A percentile compares a stretch with the other conserved stretches of the same genome.
Conservation (phyloP, 1,284 basidiomycete genomes). For the Schizopora paradoxa region DNA sequence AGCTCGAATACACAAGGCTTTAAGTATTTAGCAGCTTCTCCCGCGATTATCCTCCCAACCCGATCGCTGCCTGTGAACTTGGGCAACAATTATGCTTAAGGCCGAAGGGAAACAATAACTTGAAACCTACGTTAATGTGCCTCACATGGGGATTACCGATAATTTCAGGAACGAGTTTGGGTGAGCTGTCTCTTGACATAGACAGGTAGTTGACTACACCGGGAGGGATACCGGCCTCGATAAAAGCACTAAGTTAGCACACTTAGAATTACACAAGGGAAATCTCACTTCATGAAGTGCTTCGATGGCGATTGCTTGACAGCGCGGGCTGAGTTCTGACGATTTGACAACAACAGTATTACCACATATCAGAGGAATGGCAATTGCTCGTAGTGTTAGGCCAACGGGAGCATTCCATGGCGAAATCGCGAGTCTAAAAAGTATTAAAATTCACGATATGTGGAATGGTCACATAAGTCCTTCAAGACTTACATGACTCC, state of each 20-base stretch:
- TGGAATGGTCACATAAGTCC: no score
- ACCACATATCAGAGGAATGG: conserved; percentile 53
- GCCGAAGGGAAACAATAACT: neutral
- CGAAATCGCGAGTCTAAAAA: conserved; percentile 21
- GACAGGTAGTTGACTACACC: conserved; percentile 59
- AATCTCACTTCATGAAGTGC: conserved; percentile 37
- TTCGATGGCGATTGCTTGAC: conserved; percentile 45
- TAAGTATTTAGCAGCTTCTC: conserved; percentile 67
- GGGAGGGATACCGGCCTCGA: conserved; percentile 51
- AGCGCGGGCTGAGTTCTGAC: conserved; percentile 50
- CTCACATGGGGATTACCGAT: conserved; percentile 51
- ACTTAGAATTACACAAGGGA: neutral
- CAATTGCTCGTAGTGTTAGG: conserved; percentile 45
- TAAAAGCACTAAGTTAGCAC: neutral
- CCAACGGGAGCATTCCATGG: conserved; percentile 42
- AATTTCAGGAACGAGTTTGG: conserved; percentile 43
- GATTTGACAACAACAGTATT: conserved; percentile 62
- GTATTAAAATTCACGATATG: conserved; percentile 1
- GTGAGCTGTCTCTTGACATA: conserved; percentile 42
- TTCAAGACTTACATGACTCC: conserved; percentile 30
- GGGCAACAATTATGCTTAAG: conserved; percentile 13
- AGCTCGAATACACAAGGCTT: conserved; percentile 71
- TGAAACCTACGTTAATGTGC: conserved; percentile 36
- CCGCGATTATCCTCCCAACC: conserved; percentile 66
- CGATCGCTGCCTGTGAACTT: conserved; percentile 69